A percentile compares a stretch with the other conserved stretches of the same genome.
phyloP scores from a whole-genome alignment of 176 grass and related monocot species.

The Zoysia japonica region DNA sequence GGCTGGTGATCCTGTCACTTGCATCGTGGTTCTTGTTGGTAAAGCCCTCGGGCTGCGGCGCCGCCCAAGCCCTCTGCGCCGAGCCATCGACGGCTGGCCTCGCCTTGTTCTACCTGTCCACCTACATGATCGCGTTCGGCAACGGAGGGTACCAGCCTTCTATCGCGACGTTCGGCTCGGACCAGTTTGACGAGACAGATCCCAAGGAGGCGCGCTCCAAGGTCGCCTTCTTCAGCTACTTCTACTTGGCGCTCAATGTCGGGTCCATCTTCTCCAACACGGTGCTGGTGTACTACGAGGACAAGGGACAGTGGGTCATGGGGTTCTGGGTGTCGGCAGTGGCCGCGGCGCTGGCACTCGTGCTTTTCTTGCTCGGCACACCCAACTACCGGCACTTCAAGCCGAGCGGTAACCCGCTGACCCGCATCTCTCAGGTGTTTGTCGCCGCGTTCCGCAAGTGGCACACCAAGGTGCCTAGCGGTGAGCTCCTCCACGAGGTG shows the following conservation, averaged over 20 bases:
- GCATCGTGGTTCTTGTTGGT: conserved; percentile 74
- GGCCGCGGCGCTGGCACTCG: conserved; percentile 54
- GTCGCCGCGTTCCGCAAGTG: conserved; percentile 64
- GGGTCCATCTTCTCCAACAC: conserved; percentile 82
- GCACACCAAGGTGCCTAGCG: conserved; percentile 38
- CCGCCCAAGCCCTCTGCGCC: conserved; percentile 38
- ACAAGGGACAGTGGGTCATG: conserved; percentile 63
- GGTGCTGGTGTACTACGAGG: conserved; percentile 82
- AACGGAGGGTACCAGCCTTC: conserved; percentile 88
- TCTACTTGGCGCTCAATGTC: conserved; percentile 82
- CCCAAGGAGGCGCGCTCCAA: conserved; percentile 59
- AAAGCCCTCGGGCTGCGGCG: conserved; percentile 73
- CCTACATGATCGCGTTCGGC: conserved; percentile 86
- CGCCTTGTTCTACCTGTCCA: conserved; percentile 73
- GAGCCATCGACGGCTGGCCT: conserved; percentile 52
- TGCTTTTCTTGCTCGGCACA: conserved; percentile 75
- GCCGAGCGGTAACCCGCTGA: conserved; percentile 71
- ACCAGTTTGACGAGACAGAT: conserved; percentile 91
- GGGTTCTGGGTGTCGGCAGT: conserved; percentile 76
- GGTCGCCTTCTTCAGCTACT: conserved; percentile 90
- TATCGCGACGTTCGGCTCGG: conserved; percentile 75
- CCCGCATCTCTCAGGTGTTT: conserved; percentile 73
- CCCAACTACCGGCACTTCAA: conserved; percentile 73
- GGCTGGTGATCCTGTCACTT: conserved; percentile 60
- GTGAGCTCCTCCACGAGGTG: conserved; percentile 58